Evolutionary conservation across 108 stramenopile species (phyloP), one percentile per base, ranked within the genome.

Genomic region (Fragilariopsis cylindrus): DNA sequence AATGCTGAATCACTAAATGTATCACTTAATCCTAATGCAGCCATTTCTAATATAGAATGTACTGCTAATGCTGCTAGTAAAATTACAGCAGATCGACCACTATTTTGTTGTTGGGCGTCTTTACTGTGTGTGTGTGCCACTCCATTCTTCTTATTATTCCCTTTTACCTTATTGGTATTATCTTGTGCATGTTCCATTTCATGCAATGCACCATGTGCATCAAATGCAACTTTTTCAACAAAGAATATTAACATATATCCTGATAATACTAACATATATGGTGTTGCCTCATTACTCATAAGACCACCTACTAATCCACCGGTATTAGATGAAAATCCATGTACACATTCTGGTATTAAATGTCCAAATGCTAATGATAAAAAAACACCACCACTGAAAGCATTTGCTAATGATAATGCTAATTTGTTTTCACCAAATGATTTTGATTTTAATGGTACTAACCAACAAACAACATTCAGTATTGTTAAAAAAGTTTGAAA

Each of bases 341-440:
- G 88, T 12, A 91, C 84, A 63, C 96, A 92, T 74, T 98, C 96
- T 3, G 98, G 98, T 60, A 98, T 90, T 82, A 98, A 85, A 83
- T 98, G 98, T 4, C 96, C 96, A 79, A 99, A 98, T 40, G 97
- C 97, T 60, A 99, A 79, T 12, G 87, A 88, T 48, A 99, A 78
- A 78, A 99, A 99, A 53, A 99, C 96, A 40, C 98, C 98, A 9
- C 98, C 98, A 42, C 92, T 90, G 80, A 99, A 99, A 70, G 96
- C 91, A 79, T 97, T 97, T n/a, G 97, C 96, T 70, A 99, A 64
- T 44, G 78, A 75, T 4, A 97, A 83, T 13, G 84, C 89, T 47
- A 91, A 52, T 75, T 93, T 87, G 73, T 95, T 94, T 64, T 89
- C 88, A 0, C 87, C 69, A 11, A 97, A 89, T 54, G 90, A 86